phyloP scores from a whole-genome alignment of 1,284 basidiomycete genomes.

The Apiotrichum laibachii region DNA sequence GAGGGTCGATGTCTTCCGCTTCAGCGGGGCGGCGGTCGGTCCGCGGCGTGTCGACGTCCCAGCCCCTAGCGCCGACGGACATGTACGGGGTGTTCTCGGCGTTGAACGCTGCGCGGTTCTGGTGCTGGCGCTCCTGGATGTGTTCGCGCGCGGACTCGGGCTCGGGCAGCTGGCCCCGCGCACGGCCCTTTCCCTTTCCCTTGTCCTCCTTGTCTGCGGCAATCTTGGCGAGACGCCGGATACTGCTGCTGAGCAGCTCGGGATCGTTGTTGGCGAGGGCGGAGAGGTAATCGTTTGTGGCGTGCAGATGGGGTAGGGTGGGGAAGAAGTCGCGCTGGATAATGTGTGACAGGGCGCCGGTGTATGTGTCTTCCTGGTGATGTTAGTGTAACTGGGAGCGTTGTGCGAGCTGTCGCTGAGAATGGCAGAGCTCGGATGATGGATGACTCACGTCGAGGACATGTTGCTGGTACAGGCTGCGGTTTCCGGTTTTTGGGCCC shows the following conservation, averaged over 20 bases:
- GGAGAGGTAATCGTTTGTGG: conserved; percentile 78
- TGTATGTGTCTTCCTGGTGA: conserved; percentile 81
- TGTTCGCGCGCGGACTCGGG: conserved; percentile 13
- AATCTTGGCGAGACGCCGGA: conserved; percentile 67
- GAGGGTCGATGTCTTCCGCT: conserved; percentile 7
- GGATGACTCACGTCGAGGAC: conserved; percentile 42
- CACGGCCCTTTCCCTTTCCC: neutral
- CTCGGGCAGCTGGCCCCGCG: neutral
- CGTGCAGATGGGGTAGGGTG: conserved; percentile 77
- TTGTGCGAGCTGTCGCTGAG: neutral
- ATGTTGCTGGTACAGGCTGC: conserved; percentile 44
- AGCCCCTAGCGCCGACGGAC: conserved; percentile 42
- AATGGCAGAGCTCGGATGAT: no score
- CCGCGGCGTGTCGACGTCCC: conserved; percentile 44
- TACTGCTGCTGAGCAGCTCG: conserved; percentile 66
- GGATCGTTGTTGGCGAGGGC: conserved; percentile 71
- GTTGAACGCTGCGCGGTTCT: conserved; percentile 7
- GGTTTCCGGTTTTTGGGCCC: conserved; percentile 36
- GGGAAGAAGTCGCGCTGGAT: conserved; percentile 98
- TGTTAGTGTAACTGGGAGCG: conserved; percentile 13
- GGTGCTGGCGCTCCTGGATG: conserved; percentile 6
- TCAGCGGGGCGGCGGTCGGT: conserved; percentile 18
- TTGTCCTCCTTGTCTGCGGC: conserved; percentile 44
- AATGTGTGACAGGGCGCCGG: conserved; percentile 82
- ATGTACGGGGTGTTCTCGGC: conserved; percentile 20